Base-by-base conservation (phyloP, 164 flowering plant species). In the Houttuynia cordata region DNA sequence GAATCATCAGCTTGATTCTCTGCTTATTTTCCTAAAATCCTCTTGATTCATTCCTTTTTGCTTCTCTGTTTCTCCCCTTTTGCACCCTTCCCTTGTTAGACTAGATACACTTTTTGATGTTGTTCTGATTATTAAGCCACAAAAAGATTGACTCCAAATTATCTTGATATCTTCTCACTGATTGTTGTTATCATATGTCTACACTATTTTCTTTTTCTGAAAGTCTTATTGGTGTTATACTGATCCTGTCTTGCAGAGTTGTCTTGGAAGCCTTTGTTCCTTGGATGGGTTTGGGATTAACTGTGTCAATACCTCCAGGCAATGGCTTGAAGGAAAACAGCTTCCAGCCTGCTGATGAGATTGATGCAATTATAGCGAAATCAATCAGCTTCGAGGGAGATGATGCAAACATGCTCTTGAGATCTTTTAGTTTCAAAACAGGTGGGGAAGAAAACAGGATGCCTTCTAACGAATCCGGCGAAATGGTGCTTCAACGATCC, bases 241-340 rank as follows among this genome's bases (percentile, higher is more conserved):
- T 45, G 49, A 45, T 45, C 17, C 49, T 45, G 2, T 45, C 49
- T 12, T 45, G 49, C 49, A 45, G 49, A 17, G 14, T 45, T 45
- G 49, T 45, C 12, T n/a, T n/a, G 21, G 60, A 54, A 24, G 7
- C 14, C 45, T 59, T 41, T 53, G 22, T 59, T 41, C 22, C 51
- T 63, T 68, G 23, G 30, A 78, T 76, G 83, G 81, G 84, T 25
- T 66, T n/a, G n/a, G n/a, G n/a, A n/a, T n/a, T 74, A 54, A 78
- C 76, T 23, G 53, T 77, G 63, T 80, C 84, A 37, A 24, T 68
- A 53, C 76, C 73, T 21, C 34, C 78, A 76, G 68, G 57, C 50
- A 66, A 72, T 51, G 55, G 66, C 24, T 58, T 71, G 53, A 57
- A 34, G 3, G 59, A 30, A 40, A 58, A 58, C 24, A 14, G 70